Evolutionary conservation across 306 rosid genomes (phyloP).

Genomic region (Quercus gilva): DNA sequence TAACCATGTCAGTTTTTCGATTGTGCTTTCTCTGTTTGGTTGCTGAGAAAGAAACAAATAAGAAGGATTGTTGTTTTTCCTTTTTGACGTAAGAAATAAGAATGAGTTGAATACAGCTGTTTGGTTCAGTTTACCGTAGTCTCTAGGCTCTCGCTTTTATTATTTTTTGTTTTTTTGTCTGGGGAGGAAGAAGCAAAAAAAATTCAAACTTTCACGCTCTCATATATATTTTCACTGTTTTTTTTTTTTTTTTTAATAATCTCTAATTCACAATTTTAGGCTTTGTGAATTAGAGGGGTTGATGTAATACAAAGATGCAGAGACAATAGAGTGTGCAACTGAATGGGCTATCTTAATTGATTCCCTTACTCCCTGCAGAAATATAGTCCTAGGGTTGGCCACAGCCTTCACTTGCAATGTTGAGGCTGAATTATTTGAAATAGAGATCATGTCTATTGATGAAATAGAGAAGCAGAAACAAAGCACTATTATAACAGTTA

Average conservation of each 20-base stretch:
- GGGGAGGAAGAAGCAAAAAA: neutral
- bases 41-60: neutral
- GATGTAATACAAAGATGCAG: too few relatives aligned
- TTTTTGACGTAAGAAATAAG: neutral
- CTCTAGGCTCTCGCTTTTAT: neutral
- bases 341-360: too few relatives aligned
- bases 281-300: too few relatives aligned
- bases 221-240: neutral
- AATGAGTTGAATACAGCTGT: neutral
- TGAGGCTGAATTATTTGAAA: too few relatives aligned
- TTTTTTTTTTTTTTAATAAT: neutral
- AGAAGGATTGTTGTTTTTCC: neutral
- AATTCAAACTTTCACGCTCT: neutral
- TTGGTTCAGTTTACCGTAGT: neutral
- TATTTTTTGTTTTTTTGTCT: neutral
- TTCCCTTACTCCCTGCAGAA: too few relatives aligned
- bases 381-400: too few relatives aligned
- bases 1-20: neutral
- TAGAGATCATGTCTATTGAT: too few relatives aligned
- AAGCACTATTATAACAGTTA: too few relatives aligned
- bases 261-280: neutral
- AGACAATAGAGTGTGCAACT: too few relatives aligned
- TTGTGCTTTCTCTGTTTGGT: constrained; percentile 1
- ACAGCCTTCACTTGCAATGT: too few relatives aligned
- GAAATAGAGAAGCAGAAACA: too few relatives aligned